These are phyloP conservation scores for Mrakia gelida DNA, from an alignment of 768 basidiomycete genomes.

Conservation along the genomic window DNA sequence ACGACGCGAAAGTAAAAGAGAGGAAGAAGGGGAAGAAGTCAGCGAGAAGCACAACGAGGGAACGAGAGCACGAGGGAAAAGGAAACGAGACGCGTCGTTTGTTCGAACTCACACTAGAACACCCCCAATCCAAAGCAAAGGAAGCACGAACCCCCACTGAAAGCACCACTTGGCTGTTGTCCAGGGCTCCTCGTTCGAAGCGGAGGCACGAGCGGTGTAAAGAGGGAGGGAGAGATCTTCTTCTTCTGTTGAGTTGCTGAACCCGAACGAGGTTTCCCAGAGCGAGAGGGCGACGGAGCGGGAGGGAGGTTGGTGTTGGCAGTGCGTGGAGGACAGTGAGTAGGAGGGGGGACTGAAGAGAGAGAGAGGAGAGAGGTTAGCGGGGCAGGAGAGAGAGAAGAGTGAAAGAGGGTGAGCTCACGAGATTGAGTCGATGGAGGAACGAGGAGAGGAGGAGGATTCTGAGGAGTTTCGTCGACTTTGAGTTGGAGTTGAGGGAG, in stretches of 20 bases:
- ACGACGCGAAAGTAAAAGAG: not conserved
- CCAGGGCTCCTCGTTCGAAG: not conserved
- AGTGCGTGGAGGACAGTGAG: not conserved
- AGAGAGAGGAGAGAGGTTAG: too few species aligned
- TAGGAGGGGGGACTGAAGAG: not conserved
- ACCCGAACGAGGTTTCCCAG: not conserved
- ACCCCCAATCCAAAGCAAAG: not conserved
- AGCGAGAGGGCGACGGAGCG: not conserved
- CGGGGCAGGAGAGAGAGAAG: too few species aligned
- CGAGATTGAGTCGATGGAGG: too few species aligned
- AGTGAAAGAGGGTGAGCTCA: too few species aligned
- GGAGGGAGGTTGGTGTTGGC: not conserved
- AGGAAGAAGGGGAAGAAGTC: not conserved
- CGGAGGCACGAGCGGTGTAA: not conserved
- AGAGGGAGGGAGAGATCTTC: not conserved
- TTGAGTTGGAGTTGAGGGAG: too few species aligned
- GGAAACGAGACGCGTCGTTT: too few species aligned
- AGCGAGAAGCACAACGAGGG: too few species aligned
- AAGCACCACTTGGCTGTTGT: slow-evolving; percentile 3
- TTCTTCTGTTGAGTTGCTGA: not conserved
- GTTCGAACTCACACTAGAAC: not conserved
- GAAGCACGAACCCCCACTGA: not conserved
- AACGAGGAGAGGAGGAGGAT: too few species aligned
- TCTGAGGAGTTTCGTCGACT: too few species aligned
- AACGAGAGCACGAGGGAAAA: too few species aligned